Evolutionary conservation across 345 rosid species (phyloP).

Genomic region (Erucastrum elatum): DNA sequence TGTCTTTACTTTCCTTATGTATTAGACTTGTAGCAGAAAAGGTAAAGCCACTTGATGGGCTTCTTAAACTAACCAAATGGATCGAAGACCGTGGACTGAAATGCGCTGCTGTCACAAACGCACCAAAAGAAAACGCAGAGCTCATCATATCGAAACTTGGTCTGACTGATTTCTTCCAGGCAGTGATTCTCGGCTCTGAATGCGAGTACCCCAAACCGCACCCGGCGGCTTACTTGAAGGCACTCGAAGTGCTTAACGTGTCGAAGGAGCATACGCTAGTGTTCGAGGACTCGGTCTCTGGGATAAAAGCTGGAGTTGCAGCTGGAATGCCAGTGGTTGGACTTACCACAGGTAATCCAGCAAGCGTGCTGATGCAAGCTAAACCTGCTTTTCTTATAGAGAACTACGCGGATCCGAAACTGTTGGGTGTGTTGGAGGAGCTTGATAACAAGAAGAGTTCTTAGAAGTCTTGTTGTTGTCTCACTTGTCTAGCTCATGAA

Average conservation of each 20-base stretch:
- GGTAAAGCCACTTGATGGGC: slow-evolving; percentile 62
- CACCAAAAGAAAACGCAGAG: slow-evolving; percentile 88
- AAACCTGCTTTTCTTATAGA: slow-evolving; percentile 74
- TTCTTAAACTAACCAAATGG: slow-evolving; percentile 75
- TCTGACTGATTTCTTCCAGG: slow-evolving; percentile 73
- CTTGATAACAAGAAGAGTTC: slow-evolving; percentile 51
- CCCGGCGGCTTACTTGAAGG: slow-evolving; percentile 89
- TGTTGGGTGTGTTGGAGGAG: slow-evolving; percentile 79
- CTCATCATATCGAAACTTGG: slow-evolving; percentile 78
- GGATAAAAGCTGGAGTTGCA: slow-evolving; percentile 94
- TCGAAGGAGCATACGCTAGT: slow-evolving; percentile 85
- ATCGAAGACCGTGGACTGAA: slow-evolving; percentile 78
- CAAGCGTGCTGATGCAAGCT: slow-evolving; percentile 57
- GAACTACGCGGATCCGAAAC: slow-evolving; percentile 74
- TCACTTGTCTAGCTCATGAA: slow-evolving; percentile 14
- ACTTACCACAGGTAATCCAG: slow-evolving; percentile 76
- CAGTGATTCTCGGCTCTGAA: slow-evolving; percentile 66
- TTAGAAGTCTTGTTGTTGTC: slow-evolving; percentile 15
- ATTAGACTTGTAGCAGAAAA: slow-evolving; percentile 72
- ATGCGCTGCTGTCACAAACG: slow-evolving; percentile 95
- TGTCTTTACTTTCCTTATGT: neutral
- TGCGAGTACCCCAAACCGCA: slow-evolving; percentile 86
- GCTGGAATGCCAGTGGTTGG: slow-evolving; percentile 93
- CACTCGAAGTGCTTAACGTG: slow-evolving; percentile 66
- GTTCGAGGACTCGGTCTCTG: slow-evolving; percentile 87